phyloP scores from a whole-genome alignment of 495 filamentous ascomycete species.

The Parathielavia appendiculata region DNA sequence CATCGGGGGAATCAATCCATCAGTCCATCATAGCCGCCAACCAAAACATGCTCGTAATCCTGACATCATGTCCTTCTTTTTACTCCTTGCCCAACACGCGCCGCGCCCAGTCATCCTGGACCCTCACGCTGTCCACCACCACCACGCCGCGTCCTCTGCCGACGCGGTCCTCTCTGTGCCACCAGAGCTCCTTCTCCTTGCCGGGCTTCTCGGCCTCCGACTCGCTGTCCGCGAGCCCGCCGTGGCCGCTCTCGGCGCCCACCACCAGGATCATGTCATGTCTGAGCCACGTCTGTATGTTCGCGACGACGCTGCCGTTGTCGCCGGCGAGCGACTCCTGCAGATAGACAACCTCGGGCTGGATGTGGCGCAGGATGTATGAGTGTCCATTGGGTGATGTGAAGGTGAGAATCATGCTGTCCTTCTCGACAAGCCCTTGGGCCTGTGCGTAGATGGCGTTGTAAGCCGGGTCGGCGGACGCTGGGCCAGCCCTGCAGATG shows the following conservation, averaged over 20 bases:
- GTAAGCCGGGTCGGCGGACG: conserved; percentile 54
- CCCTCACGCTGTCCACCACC: conserved; percentile 69
- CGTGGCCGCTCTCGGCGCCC: conserved; percentile 75
- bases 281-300: conserved; percentile 77
- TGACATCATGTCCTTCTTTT: conserved; percentile 5
- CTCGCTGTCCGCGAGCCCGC: conserved; percentile 84
- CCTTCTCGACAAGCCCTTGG: conserved; percentile 68
- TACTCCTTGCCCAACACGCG: conserved; percentile 67
- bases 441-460: conserved; percentile 73
- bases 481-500: conserved; percentile 26
- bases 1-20: conserved; percentile 4
- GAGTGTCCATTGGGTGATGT: conserved; percentile 70
- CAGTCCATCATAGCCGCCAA: neutral
- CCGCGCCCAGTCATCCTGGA: conserved; percentile 79
- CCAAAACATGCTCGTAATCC: conserved; percentile 6
- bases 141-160: conserved; percentile 82
- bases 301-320: conserved; percentile 61
- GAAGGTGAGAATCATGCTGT: conserved; percentile 82
- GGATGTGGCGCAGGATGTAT: conserved; percentile 77
- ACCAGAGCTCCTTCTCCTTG: conserved; percentile 62
- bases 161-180: conserved; percentile 73
- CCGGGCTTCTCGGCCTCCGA: conserved; percentile 62
- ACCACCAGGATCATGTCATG: conserved; percentile 77
- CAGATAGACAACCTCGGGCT: conserved; percentile 77
- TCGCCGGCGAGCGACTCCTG: conserved; percentile 72